Evolutionary conservation across 257 asterid genomes (phyloP).

Genomic region (Primulina tabacum): DNA sequence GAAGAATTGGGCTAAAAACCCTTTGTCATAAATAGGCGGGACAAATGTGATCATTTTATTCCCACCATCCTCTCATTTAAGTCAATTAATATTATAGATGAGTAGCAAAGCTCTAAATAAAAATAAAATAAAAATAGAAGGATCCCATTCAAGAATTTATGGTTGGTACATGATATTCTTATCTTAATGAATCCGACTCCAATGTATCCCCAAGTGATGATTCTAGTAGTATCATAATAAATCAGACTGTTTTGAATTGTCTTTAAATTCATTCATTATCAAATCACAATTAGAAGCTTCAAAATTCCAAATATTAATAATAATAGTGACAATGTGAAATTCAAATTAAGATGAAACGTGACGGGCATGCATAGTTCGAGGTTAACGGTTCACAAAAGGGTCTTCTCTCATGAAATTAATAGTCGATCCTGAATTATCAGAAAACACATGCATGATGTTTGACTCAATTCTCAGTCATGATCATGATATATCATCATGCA

Average conservation of each 20-base stretch:
- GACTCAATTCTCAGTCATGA: constrained; percentile 21
- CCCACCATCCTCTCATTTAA: background rate
- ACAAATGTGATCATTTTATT: constrained; percentile 21
- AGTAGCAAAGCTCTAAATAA: no score
- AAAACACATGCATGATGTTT: background rate
- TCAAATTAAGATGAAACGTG: no score
- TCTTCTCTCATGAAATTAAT: background rate
- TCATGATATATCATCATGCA: constrained; percentile 7
- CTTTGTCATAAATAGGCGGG: constrained; percentile 26
- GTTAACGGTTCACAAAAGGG: background rate
- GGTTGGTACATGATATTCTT: no score
- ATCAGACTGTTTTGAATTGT: no score
- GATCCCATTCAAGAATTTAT: background rate
- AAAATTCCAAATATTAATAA: background rate
- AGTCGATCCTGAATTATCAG: constrained; percentile 6
- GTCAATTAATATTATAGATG: background rate
- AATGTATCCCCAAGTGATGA: background rate
- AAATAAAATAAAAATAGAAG: no score
- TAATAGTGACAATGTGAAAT: no score
- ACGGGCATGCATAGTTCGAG: background rate
- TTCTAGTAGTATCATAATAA: background rate
- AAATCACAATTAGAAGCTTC: no score
- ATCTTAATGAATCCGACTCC: background rate
- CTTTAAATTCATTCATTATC: background rate
- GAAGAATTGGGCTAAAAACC: constrained; percentile 30